phyloP scores from a whole-genome alignment of 352 stramenopile species.

The Globisporangium orthogonon region DNA sequence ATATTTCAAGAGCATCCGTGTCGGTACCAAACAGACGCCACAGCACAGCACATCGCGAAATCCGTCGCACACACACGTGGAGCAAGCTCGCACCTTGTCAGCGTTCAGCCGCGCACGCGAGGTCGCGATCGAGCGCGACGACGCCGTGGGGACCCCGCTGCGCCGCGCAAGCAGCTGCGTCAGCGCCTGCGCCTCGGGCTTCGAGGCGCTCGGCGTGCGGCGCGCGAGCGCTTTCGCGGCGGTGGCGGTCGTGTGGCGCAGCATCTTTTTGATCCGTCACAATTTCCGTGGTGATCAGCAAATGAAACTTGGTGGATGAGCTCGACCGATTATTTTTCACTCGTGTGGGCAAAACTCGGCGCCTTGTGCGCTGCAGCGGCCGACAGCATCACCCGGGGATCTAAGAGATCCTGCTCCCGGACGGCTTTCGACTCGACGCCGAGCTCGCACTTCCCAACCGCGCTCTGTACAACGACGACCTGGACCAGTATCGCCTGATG shows the following conservation, averaged over 20 bases:
- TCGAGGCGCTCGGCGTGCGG: constrained; percentile 12
- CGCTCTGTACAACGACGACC: no score
- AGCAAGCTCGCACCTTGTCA: constrained; percentile 52
- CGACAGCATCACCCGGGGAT: no score
- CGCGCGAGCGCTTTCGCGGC: constrained; percentile 8
- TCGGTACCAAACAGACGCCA: not conserved
- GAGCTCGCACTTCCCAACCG: no score
- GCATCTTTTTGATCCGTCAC: constrained; percentile 21
- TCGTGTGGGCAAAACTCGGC: no score
- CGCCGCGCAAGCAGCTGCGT: constrained; percentile 18
- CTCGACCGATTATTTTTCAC: no score
- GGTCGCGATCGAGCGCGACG: constrained; percentile 30
- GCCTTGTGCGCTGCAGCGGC: no score
- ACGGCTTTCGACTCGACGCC: no score
- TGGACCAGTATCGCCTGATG: no score
- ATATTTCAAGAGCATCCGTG: no score
- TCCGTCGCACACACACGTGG: not conserved
- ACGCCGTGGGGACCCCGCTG: not conserved
- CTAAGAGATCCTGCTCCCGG: no score
- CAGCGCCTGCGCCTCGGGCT: constrained; percentile 18
- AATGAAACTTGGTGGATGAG: no score
- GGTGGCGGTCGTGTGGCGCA: constrained; percentile 19
- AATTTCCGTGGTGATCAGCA: not conserved
- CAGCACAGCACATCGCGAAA: no score
- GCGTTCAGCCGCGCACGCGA: constrained; percentile 38